phyloP scores from a whole-genome alignment of 768 basidiomycete species.

The Gymnopilus dilepis region DNA sequence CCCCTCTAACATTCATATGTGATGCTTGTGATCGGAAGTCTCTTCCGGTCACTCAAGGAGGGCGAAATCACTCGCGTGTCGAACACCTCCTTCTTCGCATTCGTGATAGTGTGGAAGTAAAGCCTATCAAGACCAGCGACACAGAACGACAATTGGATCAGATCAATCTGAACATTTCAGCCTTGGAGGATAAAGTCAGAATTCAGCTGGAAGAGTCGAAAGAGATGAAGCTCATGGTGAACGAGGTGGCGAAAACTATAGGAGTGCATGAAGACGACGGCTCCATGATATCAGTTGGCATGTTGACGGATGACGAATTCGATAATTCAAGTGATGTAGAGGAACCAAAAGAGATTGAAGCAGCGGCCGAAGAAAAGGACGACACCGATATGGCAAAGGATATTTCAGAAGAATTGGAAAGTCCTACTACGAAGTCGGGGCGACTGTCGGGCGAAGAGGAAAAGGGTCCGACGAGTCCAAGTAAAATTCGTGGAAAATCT shows the following conservation, averaged over 20 bases:
- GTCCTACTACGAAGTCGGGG: too few relatives aligned
- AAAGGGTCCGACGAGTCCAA: not conserved
- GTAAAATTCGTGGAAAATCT: not conserved
- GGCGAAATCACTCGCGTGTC: not conserved
- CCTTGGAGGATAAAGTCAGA: slow-evolving; percentile 10
- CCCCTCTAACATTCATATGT: slow-evolving; percentile 11
- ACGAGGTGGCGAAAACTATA: slow-evolving; percentile 10
- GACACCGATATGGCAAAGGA: too few relatives aligned
- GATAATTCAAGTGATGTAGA: too few relatives aligned
- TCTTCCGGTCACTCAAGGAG: not conserved
- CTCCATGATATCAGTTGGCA: not conserved
- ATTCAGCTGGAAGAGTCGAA: slow-evolving; percentile 10
- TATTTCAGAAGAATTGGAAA: not conserved
- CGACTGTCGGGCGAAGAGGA: not conserved
- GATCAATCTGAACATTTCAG: slow-evolving; percentile 9
- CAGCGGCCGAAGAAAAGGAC: too few relatives aligned
- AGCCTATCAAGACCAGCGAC: slow-evolving; percentile 8
- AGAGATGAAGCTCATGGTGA: not conserved
- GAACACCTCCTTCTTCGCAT: slow-evolving; percentile 17
- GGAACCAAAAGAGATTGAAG: too few relatives aligned
- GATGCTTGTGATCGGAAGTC: slow-evolving; percentile 5
- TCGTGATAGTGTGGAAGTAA: slow-evolving; percentile 17
- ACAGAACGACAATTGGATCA: slow-evolving; percentile 15
- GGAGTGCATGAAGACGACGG: slow-evolving; percentile 1
- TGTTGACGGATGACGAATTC: not conserved